Base-by-base conservation (phyloP, 2,329 filamentous ascomycete genomes). In the Trichoderma oligosporum region DNA sequence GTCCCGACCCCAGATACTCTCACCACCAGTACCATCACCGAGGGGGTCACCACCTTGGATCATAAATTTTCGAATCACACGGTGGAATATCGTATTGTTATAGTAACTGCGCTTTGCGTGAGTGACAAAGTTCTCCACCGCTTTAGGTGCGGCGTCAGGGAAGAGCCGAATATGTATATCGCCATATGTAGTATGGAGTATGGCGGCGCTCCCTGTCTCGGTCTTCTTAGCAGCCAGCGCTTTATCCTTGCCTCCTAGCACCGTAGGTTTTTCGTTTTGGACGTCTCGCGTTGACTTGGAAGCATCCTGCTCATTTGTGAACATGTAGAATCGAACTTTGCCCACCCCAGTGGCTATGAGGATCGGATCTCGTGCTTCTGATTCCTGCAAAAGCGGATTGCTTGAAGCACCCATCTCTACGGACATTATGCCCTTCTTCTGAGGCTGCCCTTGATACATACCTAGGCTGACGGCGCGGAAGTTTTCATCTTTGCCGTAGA, bases 51-150 rank as follows among this genome's bases (percentile, higher is more conserved):
- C 94, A 49, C 93, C 91, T 72, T 99, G 94, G 39, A 99, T 96
- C 95, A 99, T 99, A 76, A 99, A 99, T 68, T 97, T 97, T 60
- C 89, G 85, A 65, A 99, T 99, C 6, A 99, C 88, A 31, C 94
- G 87, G 73, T 99, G 94, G 79, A 99, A 99, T 65, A 97, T 93
- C 31, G 93, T 92, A 73, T 90, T 90, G 76, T 99, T 97, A 78
- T 99, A 99, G 72, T 99, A 99, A 1, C 90, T 91, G 58, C 86
- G 87, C 66, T 87, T 88, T 2, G 91, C 84, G 67, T 97, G 94
- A 0, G 91, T 95, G 56, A 95, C 89, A 70, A 99, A 99, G 72
- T 99, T 99, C 74, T 99, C 94, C 3, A 99, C 93, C 0, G 95
- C 86, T 70, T 93, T 95, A 29, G 95, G 94, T 8, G 94, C 93